Percentiles rank a stretch among this genome's conserved stretches.
phyloP scores from a whole-genome alignment of 306 rosid species.

The Lathyrus oleraceus region DNA sequence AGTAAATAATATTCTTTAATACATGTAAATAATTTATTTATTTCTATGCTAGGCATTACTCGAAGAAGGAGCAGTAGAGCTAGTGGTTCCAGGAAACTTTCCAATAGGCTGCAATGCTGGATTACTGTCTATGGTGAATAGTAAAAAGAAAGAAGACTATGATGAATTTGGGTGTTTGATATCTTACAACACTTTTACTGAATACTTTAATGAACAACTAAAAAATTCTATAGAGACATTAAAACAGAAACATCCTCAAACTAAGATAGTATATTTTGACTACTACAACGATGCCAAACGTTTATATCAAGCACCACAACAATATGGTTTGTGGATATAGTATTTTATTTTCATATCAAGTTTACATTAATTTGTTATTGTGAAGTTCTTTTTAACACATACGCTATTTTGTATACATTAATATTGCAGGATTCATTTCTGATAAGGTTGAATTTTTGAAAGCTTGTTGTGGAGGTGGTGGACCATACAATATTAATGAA shows the following conservation, averaged over 20 bases:
- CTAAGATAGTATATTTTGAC: constrained; percentile 51
- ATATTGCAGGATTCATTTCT: background rate
- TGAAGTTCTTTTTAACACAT: background rate
- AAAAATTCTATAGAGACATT: constrained; percentile 29
- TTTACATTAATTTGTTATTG: background rate
- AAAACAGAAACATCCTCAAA: constrained; percentile 35
- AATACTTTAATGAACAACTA: constrained; percentile 41
- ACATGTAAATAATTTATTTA: background rate
- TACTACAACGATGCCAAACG: constrained; percentile 41
- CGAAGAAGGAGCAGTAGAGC: background rate
- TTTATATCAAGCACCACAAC: constrained; percentile 41
- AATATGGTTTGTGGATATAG: constrained; percentile 33
- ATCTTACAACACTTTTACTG: constrained; percentile 37
- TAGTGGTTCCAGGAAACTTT: constrained; percentile 7
- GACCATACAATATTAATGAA: background rate
- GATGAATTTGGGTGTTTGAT: constrained; percentile 53
- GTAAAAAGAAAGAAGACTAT: constrained; percentile 2
- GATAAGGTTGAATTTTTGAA: background rate
- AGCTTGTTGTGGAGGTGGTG: background rate
- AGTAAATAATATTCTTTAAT: background rate
- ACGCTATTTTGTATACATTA: background rate
- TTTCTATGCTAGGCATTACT: background rate
- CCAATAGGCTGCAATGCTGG: background rate
- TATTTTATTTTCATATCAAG: background rate
- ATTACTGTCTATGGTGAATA: constrained; percentile 21